Evolutionary conservation across 2,329 filamentous ascomycete species (phyloP), one percentile per base, ranked within the genome.

Genomic region (Talaromyces sp.): DNA sequence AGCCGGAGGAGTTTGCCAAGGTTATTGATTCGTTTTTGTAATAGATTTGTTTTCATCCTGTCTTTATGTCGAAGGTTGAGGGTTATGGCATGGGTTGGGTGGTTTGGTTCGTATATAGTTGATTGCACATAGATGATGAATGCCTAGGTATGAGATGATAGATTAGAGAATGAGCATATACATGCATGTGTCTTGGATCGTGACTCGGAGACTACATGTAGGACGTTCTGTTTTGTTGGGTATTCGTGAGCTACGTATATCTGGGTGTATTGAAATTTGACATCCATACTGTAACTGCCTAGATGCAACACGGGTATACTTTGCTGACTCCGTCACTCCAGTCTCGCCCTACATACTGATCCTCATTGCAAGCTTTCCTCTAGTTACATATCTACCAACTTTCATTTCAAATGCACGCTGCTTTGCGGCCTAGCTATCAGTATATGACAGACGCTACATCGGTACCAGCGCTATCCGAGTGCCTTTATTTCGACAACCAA

Each of bases 1-100:
- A 87, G 69, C 88, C 91, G 0, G 78, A 82, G 65, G 87, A 83
- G 3, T 93, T 93, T 74, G 89, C 89, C 74, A 79, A 84, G 31
- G 86, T 86, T 54, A 81, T 94, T 2, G 79, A 81, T 49, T 80
- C 76, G 8, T 91, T 91, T 68, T 70, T 91, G 31, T 64, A n/a
- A n/a, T n/a, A 64, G 40, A 19, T 54, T 40, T 29, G 31, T 36
- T 10, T 13, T 4, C 10, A 5, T 36, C 27, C 19, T 38, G 11
- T 2, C n/a, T 17, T 58, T 17, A 3, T 22, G 15, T 19, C 5
- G n/a, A 43, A n/a, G 15, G 38, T 15, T 6, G 19, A 25, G 19
- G 19, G 31, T 40, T 7, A 36, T 27, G 34, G 22, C 36, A 40
- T 43, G 34, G 34, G 34, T n/a, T n/a, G 25, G 56, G 56, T 27